Evolutionary conservation across 2,329 filamentous ascomycete genomes (phyloP).

Genomic region (Chaetomiaceae sp.): DNA sequence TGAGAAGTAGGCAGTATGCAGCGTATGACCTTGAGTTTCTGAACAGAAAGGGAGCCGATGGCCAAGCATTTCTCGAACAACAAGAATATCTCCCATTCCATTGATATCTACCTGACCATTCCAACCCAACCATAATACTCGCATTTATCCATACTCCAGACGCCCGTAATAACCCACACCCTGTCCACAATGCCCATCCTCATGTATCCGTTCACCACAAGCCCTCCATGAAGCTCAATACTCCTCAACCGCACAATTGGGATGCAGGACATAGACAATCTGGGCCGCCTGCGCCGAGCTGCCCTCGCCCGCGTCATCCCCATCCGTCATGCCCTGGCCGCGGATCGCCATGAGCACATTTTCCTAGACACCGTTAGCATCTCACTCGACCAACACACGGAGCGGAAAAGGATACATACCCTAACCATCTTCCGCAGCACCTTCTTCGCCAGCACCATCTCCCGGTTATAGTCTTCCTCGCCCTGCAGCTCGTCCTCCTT

Average conservation of each 20-base stretch:
- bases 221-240: constrained; percentile 30
- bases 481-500: constrained; percentile 76
- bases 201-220: too few species aligned
- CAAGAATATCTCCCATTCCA: not conserved
- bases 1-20: too few species aligned
- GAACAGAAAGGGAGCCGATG: too few species aligned
- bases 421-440: constrained; percentile 95
- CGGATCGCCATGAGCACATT: constrained; percentile 82
- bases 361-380: constrained; percentile 52
- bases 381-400: not conserved
- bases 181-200: not conserved
- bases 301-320: constrained; percentile 41
- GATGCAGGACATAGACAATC: constrained; percentile 84
- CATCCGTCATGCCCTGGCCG: constrained; percentile 53
- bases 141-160: constrained; percentile 4
- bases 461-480: constrained; percentile 75
- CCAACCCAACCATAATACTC: constrained; percentile 1
- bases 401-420: constrained; percentile 48
- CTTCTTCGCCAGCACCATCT: constrained; percentile 71
- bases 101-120: constrained; percentile 4
- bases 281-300: constrained; percentile 42
- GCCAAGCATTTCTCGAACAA: too few species aligned
- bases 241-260: constrained; percentile 82
- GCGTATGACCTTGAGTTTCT: too few species aligned
- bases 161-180: not conserved